A percentile compares a stretch with the other conserved stretches of the same genome.
Conservation (phyloP, 2,329 filamentous ascomycete species). For the Parascedosporium putredinis region DNA sequence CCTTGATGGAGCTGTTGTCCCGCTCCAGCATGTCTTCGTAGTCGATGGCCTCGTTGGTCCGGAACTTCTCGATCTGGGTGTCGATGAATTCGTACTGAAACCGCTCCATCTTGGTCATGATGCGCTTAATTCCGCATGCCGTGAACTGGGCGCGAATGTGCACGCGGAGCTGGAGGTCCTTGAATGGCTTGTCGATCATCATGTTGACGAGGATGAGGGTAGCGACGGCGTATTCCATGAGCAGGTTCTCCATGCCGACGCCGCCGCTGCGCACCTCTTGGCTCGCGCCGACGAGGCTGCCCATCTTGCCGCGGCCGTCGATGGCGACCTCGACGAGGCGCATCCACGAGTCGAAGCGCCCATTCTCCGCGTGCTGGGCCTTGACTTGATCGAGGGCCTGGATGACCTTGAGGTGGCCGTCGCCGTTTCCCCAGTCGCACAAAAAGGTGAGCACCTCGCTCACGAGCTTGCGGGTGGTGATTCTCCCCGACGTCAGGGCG, state of each 20-base stretch:
- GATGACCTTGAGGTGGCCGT: conserved; percentile 87
- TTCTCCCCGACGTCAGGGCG: conserved; percentile 75
- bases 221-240: conserved; percentile 98
- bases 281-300: conserved; percentile 89
- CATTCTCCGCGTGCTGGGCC: conserved; percentile 77
- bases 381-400: conserved; percentile 91
- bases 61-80: conserved; percentile 92
- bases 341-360: conserved; percentile 97
- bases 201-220: conserved; percentile 94
- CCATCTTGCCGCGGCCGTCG: conserved; percentile 97
- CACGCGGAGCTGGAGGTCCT: conserved; percentile 80
- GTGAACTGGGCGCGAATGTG: conserved; percentile 95
- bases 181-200: conserved; percentile 83
- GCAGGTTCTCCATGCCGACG: conserved; percentile 94
- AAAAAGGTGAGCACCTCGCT: conserved; percentile 95
- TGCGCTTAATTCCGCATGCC: conserved; percentile 87
- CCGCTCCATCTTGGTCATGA: conserved; percentile 91
- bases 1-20: conserved; percentile 80
- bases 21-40: conserved; percentile 94
- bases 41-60: conserved; percentile 90
- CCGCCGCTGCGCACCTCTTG: conserved; percentile 93
- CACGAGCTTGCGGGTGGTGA: conserved; percentile 88
- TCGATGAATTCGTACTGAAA: conserved; percentile 98
- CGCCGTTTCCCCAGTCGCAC: conserved; percentile 83
- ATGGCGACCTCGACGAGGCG: conserved; percentile 94